Base-by-base conservation (phyloP, 768 basidiomycete species). In the Amanita molliuscula region DNA sequence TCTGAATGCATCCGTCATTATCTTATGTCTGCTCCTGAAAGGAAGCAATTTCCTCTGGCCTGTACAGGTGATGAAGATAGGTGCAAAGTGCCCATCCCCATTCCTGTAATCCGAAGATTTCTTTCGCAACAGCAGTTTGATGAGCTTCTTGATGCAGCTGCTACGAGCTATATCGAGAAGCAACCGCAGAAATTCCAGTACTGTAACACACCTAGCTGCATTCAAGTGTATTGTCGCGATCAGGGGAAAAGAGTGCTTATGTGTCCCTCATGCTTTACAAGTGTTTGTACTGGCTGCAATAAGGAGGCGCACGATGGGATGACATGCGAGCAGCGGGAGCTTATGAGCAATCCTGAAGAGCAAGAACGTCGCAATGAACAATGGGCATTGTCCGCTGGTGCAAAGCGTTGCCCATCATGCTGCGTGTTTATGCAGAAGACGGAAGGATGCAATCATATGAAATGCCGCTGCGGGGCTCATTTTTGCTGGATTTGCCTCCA, bases 181-280 rank as follows among this genome's bases (percentile, higher is more conserved):
- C 69, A 68, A 26, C 66, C 77, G 0, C 55, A 62, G 4, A 71
- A 75, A 44, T 77, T 75, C 55, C 64, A 67, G 45, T 72, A 73
- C 51, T 81, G 79, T 61, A 75, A 74, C 3, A 77, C 76, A 1
- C 73, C 79, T 0, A 77, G 80, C 57, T 81, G 78, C 54, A 59
- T 61, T 1, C 71, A 75, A 47, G 67, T 79, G 5, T 81, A 81
- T 57, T 52, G 50, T 29, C n/a, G 42, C 21, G 50, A 51, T 6
- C 20, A 44, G 16, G 23, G 20, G 10, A 59, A 26, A 52, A 61
- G 33, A 50, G 60, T 42, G 56, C 76, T 55, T 65, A 73, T 41
- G 47, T 80, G 79, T 52, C 77, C 77, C 3, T 74, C 76, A 6
- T 81, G 79, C 57, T 73, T 78, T 48, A 59, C 63, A 21, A 59